phyloP scores from a whole-genome alignment of 2,329 filamentous ascomycete species.

The Iodosphaeria phyllophila region DNA sequence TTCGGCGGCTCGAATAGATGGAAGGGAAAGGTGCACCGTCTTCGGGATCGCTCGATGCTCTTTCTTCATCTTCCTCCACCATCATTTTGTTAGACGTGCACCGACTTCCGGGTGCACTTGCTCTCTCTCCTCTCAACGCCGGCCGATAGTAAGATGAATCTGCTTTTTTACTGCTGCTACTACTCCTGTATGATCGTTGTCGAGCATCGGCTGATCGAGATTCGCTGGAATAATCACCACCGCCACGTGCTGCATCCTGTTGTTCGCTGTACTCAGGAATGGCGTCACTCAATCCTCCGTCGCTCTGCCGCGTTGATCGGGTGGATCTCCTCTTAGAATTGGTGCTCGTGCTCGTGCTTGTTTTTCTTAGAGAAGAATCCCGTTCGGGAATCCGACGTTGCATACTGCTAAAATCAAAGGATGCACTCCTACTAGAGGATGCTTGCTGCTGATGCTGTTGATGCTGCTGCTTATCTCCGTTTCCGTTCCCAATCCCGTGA shows the following conservation, averaged over 20 bases:
- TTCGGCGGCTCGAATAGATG: constrained; percentile 39
- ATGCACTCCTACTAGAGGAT: too few relatives aligned
- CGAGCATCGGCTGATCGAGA: constrained; percentile 9
- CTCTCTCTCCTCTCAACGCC: too few relatives aligned
- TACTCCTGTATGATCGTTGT: too few relatives aligned
- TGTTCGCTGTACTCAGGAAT: constrained; percentile 27
- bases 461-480: too few relatives aligned
- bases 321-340: constrained; percentile 30
- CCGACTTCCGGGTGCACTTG: too few relatives aligned
- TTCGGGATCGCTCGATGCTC: constrained; percentile 22
- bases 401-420: constrained; percentile 7
- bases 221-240: constrained; percentile 4
- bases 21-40: constrained; percentile 55
- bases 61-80: constrained; percentile 7
- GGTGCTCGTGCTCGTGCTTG: constrained; percentile 30
- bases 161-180: too few relatives aligned
- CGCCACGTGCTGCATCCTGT: constrained; percentile 6
- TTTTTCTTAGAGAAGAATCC: constrained; percentile 48
- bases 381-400: constrained; percentile 35
- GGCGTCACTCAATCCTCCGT: constrained; percentile 14
- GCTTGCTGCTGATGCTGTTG: too few relatives aligned
- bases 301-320: constrained; percentile 28
- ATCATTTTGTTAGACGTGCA: constrained; percentile 7
- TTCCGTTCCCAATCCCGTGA: too few relatives aligned
- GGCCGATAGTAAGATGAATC: too few relatives aligned